Evolutionary conservation across 495 filamentous ascomycete species (phyloP), one percentile per base, ranked within the genome.

Genomic region (Neurospora intermedia): DNA sequence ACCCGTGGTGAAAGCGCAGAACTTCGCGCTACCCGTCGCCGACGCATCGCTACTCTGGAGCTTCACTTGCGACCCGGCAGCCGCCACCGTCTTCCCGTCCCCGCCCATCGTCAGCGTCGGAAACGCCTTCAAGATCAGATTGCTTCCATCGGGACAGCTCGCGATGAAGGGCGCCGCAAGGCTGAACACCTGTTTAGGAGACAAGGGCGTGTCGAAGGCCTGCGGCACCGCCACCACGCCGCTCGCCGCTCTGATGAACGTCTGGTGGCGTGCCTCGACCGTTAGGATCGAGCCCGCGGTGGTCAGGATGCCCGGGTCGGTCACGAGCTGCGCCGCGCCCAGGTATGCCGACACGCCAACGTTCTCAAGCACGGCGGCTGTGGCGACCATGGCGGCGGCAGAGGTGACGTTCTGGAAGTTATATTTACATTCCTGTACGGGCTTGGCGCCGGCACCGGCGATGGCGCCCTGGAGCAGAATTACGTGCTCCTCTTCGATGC

Each of bases 321-420:
- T 81, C 70, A 90, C 78, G 41, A 90, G 83, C n/a, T 87, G 84
- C 39, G 87, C 88, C 69, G 87, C 89, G 75, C 89, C 89, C 43
- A 90, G 85, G 80, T 89, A 90, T 73, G 89, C 89, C 39, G 86
- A 88, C 46, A 91, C 80, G 72, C 89, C 89, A 71, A 90, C 87
- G 73, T 86, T 88, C 78, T 91, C 89, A 54, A 91, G 87, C 46
- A 90, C 80, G 54, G 85, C 83, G 31, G 88, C 89, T 4, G 87
- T 89, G 43, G 81, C 85, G 42, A 90, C 84, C 88, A 91, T 90
- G 72, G 80, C 83, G 31, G 83, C 81, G 41, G 88, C 88, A 15
- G 54, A 62, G 77, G 87, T 82, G 42, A 88, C 88, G 78, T 90
- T 86, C 75, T 84, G 85, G 73, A 91, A 91, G 83, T 90, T 84